phyloP scores from a whole-genome alignment of 2,329 filamentous ascomycete species.

The Fusarium irregulare region DNA sequence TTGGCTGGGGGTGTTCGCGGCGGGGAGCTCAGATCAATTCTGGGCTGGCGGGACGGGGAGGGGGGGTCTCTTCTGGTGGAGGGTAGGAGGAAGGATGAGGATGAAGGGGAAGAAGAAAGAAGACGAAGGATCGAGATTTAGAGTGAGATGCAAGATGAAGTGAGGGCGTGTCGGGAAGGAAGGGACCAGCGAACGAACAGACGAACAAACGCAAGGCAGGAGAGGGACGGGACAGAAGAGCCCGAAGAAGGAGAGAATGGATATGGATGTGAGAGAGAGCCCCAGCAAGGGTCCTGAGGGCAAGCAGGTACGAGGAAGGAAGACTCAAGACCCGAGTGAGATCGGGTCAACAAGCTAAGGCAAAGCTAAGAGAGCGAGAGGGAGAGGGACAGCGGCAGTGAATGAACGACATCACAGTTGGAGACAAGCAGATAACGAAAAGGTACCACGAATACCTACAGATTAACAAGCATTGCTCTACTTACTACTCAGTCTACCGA shows the following conservation, averaged over 20 bases:
- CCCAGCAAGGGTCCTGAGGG: constrained; percentile 1
- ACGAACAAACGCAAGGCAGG: constrained; percentile 7
- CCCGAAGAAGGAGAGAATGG: constrained; percentile 14
- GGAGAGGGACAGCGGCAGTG: constrained; percentile 41
- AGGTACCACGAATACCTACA: not conserved
- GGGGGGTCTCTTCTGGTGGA: constrained; percentile 10
- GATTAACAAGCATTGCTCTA: not conserved
- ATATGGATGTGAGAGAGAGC: not conserved
- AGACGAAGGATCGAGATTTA: constrained; percentile 39
- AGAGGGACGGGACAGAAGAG: constrained; percentile 5
- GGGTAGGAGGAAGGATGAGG: constrained; percentile 11
- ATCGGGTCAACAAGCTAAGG: constrained; percentile 19
- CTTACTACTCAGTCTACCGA: not conserved
- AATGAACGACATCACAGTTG: constrained; percentile 8
- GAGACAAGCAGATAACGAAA: constrained; percentile 4
- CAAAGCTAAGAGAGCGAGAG: constrained; percentile 36
- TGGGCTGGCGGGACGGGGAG: constrained; percentile 14
- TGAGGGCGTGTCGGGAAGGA: constrained; percentile 38
- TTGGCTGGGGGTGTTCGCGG: constrained; percentile 40
- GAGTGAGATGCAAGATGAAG: constrained; percentile 39
- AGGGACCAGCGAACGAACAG: not conserved
- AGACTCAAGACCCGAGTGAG: not conserved
- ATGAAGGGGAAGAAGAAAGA: constrained; percentile 19
- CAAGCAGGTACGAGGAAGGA: constrained; percentile 10
- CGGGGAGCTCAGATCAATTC: constrained; percentile 46